Percentiles rank a stretch among this genome's conserved stretches.
These are phyloP conservation scores for Chenopodium berlandieri DNA, from an alignment of 148 eudicot species.

Conservation along the genomic window DNA sequence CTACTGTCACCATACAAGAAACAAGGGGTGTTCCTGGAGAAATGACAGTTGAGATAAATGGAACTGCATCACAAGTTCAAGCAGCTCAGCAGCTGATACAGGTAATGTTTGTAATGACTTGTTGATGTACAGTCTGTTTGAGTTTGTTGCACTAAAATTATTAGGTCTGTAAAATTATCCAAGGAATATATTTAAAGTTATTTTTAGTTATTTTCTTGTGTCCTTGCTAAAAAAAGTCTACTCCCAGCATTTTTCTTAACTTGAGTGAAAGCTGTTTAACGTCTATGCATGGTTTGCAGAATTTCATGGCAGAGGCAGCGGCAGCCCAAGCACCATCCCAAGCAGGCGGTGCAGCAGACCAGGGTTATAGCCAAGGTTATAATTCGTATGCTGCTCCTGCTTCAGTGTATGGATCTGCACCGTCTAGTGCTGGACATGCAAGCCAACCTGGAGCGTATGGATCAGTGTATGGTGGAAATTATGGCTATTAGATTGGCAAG, in stretches of 20 bases:
- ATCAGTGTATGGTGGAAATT: constrained; percentile 53
- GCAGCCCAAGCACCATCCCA: constrained; percentile 46
- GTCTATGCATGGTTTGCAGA: constrained; percentile 43
- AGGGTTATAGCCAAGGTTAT: constrained; percentile 53
- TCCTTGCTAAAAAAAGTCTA: too few species aligned
- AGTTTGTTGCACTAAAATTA: not conserved
- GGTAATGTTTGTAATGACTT: constrained; percentile 31
- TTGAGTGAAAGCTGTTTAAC: not conserved
- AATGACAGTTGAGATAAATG: constrained; percentile 92
- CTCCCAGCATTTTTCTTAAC: not conserved
- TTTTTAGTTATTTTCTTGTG: too few species aligned
- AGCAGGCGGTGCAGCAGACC: constrained; percentile 49
- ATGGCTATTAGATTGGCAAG: constrained; percentile 47
- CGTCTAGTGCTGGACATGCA: constrained; percentile 47
- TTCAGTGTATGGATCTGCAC: constrained; percentile 41
- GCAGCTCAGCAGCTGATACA: constrained; percentile 90
- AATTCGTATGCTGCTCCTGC: constrained; percentile 55
- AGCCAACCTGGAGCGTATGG: constrained; percentile 70
- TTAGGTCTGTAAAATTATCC: not conserved
- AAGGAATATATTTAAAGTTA: not conserved
- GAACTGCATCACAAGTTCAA: constrained; percentile 89
- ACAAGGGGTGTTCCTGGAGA: constrained; percentile 83
- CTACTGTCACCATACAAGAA: constrained; percentile 92
- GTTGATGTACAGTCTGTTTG: not conserved
- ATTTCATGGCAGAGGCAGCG: constrained; percentile 84